A percentile compares a stretch with the other conserved stretches of the same genome.
These are phyloP conservation scores for Kwoniella botswanensis DNA, from an alignment of 768 basidiomycete genomes.

Conservation along the genomic window DNA sequence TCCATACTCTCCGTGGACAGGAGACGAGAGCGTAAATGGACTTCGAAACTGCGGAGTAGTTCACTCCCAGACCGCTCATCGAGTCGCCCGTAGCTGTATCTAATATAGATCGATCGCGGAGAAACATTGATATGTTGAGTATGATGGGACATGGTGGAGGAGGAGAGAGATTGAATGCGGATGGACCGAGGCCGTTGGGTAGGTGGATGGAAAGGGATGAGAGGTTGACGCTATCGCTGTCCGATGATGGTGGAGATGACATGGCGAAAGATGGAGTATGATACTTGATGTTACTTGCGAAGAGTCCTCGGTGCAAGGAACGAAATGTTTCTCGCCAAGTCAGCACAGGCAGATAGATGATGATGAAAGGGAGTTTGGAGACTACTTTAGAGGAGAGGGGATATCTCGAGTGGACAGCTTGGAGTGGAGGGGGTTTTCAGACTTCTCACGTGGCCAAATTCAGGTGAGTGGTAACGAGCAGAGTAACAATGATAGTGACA, in stretches of 20 bases:
- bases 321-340: too few relatives aligned
- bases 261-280: too few relatives aligned
- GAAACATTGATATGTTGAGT: conserved; percentile 60
- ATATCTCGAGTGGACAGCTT: not conserved
- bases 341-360: too few relatives aligned
- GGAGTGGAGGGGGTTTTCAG: conserved; percentile 3
- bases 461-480: too few relatives aligned
- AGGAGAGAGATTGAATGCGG: conserved; percentile 51
- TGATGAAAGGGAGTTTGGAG: too few relatives aligned
- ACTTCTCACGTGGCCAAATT: not conserved
- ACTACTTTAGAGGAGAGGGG: too few relatives aligned
- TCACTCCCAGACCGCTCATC: conserved; percentile 63
- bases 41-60: conserved; percentile 70
- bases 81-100: conserved; percentile 66
- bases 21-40: conserved; percentile 52
- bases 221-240: conserved; percentile 53
- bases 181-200: conserved; percentile 52
- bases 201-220: conserved; percentile 55
- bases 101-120: conserved; percentile 62
- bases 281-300: too few relatives aligned
- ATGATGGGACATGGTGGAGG: conserved; percentile 67
- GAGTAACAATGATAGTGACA: too few relatives aligned
- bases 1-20: conserved; percentile 58
- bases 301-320: too few relatives aligned
- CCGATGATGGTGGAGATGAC: not conserved